phyloP scores from a whole-genome alignment of 176 grass and related monocot genomes.

The Poa pratensis region DNA sequence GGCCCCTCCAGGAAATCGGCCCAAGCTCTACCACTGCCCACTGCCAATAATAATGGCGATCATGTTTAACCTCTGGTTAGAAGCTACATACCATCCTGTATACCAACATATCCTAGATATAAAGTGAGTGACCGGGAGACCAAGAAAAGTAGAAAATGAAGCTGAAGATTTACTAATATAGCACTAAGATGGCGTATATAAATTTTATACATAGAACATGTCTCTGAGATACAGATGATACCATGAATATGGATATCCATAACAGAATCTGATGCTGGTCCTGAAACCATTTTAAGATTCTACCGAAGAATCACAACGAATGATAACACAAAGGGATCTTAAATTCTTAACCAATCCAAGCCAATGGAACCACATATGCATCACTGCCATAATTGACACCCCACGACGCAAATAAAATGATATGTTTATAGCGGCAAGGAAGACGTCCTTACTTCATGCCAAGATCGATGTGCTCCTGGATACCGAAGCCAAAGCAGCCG shows the following conservation, averaged over 20 bases:
- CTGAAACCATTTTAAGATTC: neutral
- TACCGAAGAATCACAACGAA: neutral
- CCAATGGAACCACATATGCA: neutral
- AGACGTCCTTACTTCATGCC: conserved; percentile 75
- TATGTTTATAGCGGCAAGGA: neutral
- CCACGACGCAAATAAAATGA: neutral
- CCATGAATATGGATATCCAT: neutral
- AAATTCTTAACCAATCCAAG: neutral
- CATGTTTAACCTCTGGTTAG: neutral
- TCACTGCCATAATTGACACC: neutral
- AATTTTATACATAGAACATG: neutral
- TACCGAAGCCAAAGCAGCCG: conserved; percentile 83
- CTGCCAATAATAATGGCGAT: neutral
- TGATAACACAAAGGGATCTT: neutral
- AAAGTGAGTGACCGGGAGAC: neutral
- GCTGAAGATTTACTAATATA: neutral
- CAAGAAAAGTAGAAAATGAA: neutral
- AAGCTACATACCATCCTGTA: neutral
- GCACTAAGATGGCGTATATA: neutral
- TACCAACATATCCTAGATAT: neutral
- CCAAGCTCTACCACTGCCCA: no score
- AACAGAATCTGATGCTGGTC: neutral
- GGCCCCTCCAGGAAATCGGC: no score
- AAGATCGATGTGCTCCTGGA: conserved; percentile 89
- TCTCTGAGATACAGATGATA: neutral